Evolutionary conservation across 2,329 filamentous ascomycete genomes (phyloP).

Genomic region (Bisporella sp.): DNA sequence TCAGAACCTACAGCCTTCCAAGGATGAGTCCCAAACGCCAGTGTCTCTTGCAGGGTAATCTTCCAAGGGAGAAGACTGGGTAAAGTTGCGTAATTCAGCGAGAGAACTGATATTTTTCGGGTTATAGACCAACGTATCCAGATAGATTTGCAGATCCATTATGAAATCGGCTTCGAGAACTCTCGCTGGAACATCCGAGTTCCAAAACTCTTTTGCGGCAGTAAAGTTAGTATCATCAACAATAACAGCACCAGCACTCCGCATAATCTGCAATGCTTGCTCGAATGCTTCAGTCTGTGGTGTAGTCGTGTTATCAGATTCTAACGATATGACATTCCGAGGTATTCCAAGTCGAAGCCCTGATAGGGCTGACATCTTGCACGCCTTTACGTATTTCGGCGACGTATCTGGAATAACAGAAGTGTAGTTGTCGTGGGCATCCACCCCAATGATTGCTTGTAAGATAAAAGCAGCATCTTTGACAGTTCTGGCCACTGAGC

Average conservation of each 20-base stretch:
- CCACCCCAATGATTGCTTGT: constrained; percentile 21
- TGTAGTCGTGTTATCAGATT: constrained; percentile 30
- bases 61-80: constrained; percentile 38
- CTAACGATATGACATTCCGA: constrained; percentile 37
- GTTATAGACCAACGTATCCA: constrained; percentile 47
- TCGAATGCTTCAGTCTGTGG: constrained; percentile 45
- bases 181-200: constrained; percentile 14
- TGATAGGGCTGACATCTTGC: constrained; percentile 40
- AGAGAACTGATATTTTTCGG: constrained; percentile 47
- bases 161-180: constrained; percentile 53
- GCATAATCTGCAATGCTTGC: constrained; percentile 40
- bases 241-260: constrained; percentile 47
- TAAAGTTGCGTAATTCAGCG: constrained; percentile 46
- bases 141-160: constrained; percentile 46
- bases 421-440: constrained; percentile 19
- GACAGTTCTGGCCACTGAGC: constrained; percentile 23
- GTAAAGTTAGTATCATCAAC: constrained; percentile 52
- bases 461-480: constrained; percentile 23
- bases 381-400: constrained; percentile 54
- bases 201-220: constrained; percentile 36
- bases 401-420: constrained; percentile 34
- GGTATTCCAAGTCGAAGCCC: constrained; percentile 58
- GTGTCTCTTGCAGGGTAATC: constrained; percentile 53
- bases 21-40: constrained; percentile 37
- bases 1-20: neutral